These are phyloP conservation scores for Thielaviopsis ethacetica DNA, from an alignment of 2,329 filamentous ascomycete genomes.

Conservation along the genomic window DNA sequence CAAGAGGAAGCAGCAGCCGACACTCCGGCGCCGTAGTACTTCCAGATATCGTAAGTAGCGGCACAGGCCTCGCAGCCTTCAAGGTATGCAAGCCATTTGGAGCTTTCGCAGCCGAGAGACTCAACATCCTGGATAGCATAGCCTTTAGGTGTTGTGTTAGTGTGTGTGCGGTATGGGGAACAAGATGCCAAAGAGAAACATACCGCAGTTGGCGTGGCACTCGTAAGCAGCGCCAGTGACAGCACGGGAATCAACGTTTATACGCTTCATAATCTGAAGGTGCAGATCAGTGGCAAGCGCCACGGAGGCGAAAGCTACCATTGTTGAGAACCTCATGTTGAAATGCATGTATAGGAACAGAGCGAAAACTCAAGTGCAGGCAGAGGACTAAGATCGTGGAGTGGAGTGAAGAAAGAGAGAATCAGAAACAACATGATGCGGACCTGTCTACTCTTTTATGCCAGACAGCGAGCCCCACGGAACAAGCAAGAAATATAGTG, in stretches of 20 bases:
- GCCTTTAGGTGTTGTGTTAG: conserved; percentile 14
- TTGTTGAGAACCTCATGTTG: conserved; percentile 1
- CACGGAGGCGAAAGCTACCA: conserved; percentile 1
- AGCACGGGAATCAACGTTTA: background rate
- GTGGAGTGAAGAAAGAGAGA: background rate
- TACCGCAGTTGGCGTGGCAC: conserved; percentile 36
- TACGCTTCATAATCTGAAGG: conserved; percentile 3
- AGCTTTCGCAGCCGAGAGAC: conserved; percentile 18
- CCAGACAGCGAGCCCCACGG: background rate
- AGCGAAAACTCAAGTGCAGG: background rate
- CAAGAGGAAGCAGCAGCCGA: conserved; percentile 22
- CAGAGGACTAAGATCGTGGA: background rate
- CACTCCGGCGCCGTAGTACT: conserved; percentile 25
- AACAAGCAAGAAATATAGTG: background rate
- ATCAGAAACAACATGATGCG: background rate
- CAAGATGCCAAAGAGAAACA: conserved; percentile 12
- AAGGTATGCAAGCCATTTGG: conserved; percentile 25
- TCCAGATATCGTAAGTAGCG: conserved; percentile 26
- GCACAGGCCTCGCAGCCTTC: conserved; percentile 29
- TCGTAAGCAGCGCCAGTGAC: conserved; percentile 15
- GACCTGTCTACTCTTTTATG: background rate
- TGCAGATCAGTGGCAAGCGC: conserved; percentile 2
- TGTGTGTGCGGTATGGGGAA: background rate
- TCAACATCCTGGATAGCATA: conserved; percentile 17
- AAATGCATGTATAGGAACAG: background rate